Evolutionary conservation across 192 early-diverging fungal genomes (phyloP).

Genomic region (Diversispora epigaea): DNA sequence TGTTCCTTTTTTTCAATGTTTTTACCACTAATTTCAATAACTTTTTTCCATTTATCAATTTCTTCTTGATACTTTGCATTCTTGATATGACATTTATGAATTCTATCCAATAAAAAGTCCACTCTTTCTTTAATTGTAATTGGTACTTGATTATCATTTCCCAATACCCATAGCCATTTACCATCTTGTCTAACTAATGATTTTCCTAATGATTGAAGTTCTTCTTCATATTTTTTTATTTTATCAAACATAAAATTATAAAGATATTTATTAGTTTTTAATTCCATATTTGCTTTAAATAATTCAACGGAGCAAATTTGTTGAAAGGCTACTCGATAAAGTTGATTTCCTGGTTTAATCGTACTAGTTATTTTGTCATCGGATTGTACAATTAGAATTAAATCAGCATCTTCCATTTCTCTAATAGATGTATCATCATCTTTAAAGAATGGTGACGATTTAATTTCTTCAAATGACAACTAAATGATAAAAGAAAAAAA

Average conservation of each 20-base stretch:
- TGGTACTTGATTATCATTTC: conserved; percentile 55
- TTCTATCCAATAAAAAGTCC: conserved; percentile 56
- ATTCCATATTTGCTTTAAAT: conserved; percentile 79
- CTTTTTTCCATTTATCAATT: conserved; percentile 37
- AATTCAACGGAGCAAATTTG: conserved; percentile 69
- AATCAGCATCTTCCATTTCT: conserved; percentile 86
- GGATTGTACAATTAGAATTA: conserved; percentile 77
- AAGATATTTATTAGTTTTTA: conserved; percentile 61
- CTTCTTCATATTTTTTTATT: conserved; percentile 64
- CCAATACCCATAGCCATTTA: conserved; percentile 54
- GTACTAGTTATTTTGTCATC: conserved; percentile 54
- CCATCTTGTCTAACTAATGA: conserved; percentile 46
- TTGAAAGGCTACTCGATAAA: conserved; percentile 77
- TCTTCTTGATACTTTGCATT: conserved; percentile 55
- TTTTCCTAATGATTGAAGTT: conserved; percentile 53
- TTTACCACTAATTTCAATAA: conserved; percentile 4
- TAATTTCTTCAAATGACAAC: conserved; percentile 82
- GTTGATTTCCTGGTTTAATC: conserved; percentile 81
- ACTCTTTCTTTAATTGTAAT: conserved; percentile 58
- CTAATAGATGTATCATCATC: conserved; percentile 78
- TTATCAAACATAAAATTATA: conserved; percentile 57
- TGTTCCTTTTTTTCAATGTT: no score
- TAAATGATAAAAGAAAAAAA: no score
- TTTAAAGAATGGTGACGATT: conserved; percentile 79
- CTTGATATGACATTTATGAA: conserved; percentile 56